These are phyloP conservation scores for Cyathus striatus DNA, from an alignment of 768 basidiomycete species.

Conservation along the genomic window DNA sequence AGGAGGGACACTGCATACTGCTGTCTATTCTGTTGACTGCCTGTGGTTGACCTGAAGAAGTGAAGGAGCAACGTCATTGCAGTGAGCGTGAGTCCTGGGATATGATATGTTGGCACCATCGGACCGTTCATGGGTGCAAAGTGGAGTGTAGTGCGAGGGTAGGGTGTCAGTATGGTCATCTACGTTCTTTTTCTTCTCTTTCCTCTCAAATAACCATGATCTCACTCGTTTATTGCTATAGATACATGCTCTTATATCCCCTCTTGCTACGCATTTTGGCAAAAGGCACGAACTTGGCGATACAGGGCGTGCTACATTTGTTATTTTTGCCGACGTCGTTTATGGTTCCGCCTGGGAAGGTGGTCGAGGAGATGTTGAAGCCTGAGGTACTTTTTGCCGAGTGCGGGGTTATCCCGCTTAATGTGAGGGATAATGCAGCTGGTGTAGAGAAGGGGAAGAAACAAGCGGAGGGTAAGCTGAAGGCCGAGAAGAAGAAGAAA, in stretches of 20 bases:
- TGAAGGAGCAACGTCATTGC: slow-evolving; percentile 77
- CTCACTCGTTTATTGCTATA: slow-evolving; percentile 17
- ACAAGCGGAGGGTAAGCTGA: slow-evolving; percentile 14
- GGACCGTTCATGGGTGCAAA: slow-evolving; percentile 49
- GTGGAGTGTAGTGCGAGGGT: slow-evolving; percentile 24
- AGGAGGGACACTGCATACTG: too few species aligned
- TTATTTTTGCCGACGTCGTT: slow-evolving; percentile 81
- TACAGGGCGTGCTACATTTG: slow-evolving; percentile 78
- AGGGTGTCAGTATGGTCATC: slow-evolving; percentile 36
- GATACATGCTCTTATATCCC: slow-evolving; percentile 67
- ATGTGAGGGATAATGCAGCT: too few species aligned
- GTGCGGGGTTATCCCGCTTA: slow-evolving; percentile 60
- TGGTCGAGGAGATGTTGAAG: slow-evolving; percentile 67
- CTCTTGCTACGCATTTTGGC: slow-evolving; percentile 62
- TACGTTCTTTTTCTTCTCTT: slow-evolving; percentile 44
- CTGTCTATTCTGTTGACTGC: too few species aligned
- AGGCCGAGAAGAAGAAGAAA: too few species aligned
- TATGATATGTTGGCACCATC: slow-evolving; percentile 67
- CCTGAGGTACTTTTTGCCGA: slow-evolving; percentile 76
- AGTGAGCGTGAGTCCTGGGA: slow-evolving; percentile 69
- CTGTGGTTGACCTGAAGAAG: too few species aligned
- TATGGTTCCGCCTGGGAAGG: slow-evolving; percentile 51
- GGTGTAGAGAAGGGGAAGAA: too few species aligned
- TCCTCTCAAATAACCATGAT: slow-evolving; percentile 6
- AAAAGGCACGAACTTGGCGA: slow-evolving; percentile 57